Evolutionary conservation across 345 rosid genomes (phyloP).

Genomic region (Triadica sebifera): DNA sequence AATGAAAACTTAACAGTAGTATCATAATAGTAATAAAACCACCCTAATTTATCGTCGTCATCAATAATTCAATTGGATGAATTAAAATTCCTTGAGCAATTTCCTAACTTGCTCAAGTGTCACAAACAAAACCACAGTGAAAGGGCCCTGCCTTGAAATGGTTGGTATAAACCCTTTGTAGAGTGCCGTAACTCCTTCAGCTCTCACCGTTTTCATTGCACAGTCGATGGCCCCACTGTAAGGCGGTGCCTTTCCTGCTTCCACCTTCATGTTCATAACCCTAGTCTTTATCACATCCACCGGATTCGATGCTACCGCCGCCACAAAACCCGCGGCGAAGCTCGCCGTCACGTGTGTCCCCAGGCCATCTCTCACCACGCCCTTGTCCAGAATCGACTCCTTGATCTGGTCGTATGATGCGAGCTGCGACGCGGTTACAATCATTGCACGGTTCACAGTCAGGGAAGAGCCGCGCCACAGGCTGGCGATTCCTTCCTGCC

Average conservation of each 20-base stretch:
- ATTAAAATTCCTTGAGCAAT: conserved; percentile 52
- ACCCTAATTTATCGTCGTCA: conserved; percentile 14
- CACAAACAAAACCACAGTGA: conserved; percentile 74
- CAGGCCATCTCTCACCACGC: conserved; percentile 52
- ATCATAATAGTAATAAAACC: background rate
- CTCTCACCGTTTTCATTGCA: conserved; percentile 57
- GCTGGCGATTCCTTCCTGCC: conserved; percentile 60
- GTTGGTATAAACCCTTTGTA: conserved; percentile 79
- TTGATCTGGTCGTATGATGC: conserved; percentile 77
- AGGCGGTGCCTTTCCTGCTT: conserved; percentile 42
- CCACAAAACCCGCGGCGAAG: conserved; percentile 72
- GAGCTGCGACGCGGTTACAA: conserved; percentile 70
- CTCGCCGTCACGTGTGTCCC: conserved; percentile 78
- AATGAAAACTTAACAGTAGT: background rate
- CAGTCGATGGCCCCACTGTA: conserved; percentile 68
- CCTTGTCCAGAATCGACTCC: conserved; percentile 49
- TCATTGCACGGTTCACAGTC: conserved; percentile 79
- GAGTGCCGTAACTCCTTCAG: conserved; percentile 64
- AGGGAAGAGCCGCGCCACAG: conserved; percentile 75
- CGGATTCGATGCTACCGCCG: conserved; percentile 77
- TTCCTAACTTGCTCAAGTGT: conserved; percentile 74
- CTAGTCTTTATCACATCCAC: conserved; percentile 83
- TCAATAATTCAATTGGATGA: background rate
- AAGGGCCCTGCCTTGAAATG: conserved; percentile 76
- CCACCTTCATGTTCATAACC: conserved; percentile 82